Evolutionary conservation across 306 rosid species (phyloP).

Genomic region (Argentina anserina): DNA sequence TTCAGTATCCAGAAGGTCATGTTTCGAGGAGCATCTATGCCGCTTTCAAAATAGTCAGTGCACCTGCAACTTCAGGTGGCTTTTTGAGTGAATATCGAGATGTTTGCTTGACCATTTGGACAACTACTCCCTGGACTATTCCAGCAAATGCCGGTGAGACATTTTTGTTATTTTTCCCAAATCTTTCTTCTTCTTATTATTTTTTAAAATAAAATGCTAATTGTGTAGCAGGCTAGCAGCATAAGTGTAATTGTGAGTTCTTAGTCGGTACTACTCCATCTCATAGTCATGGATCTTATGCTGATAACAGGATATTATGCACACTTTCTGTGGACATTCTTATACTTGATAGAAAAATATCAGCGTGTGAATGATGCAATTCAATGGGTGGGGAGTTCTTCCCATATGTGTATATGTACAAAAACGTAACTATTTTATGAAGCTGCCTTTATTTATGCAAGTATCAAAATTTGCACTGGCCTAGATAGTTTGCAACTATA

Average conservation of each 20-base stretch:
- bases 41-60: conserved; percentile 65
- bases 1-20: conserved; percentile 95
- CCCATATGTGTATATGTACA: background rate
- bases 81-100: conserved; percentile 68
- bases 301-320: background rate
- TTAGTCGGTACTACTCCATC: background rate
- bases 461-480: background rate
- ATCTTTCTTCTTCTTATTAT: background rate
- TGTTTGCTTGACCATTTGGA: conserved; percentile 89
- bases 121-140: conserved; percentile 98
- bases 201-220: background rate
- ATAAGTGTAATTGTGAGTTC: background rate
- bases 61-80: conserved; percentile 42
- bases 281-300: background rate
- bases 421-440: background rate
- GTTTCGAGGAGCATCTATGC: conserved; percentile 85
- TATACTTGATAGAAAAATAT: background rate
- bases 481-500: background rate
- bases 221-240: conserved; percentile 11
- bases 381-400: background rate
- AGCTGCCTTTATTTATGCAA: background rate
- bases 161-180: conserved; percentile 29
- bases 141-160: conserved; percentile 96
- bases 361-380: no score
- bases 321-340: background rate